A percentile compares a stretch with the other conserved stretches of the same genome.
phyloP scores from a whole-genome alignment of 2,329 filamentous ascomycete genomes.

The Talaromyces atroroseus region DNA sequence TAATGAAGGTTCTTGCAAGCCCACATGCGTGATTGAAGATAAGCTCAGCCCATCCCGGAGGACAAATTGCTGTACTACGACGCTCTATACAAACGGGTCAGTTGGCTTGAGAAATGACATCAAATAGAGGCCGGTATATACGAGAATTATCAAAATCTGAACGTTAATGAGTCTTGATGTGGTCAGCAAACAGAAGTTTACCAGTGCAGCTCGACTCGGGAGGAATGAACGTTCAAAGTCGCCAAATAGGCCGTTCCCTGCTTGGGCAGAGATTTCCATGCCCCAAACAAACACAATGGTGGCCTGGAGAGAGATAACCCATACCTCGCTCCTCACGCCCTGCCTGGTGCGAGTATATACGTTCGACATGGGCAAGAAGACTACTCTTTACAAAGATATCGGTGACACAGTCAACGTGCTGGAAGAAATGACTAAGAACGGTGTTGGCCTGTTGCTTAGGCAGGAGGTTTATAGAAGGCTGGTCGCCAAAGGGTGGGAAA shows the following conservation, averaged over 20 bases:
- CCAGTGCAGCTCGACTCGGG: slow-evolving; percentile 11
- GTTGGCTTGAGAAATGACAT: not conserved
- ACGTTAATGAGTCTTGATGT: slow-evolving; percentile 15
- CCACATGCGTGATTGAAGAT: slow-evolving; percentile 15
- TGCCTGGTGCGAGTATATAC: slow-evolving; percentile 10
- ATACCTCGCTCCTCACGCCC: slow-evolving; percentile 12
- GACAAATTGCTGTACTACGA: slow-evolving; percentile 14
- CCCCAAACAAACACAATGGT: slow-evolving; percentile 14
- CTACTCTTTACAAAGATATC: slow-evolving; percentile 15
- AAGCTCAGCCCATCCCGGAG: slow-evolving; percentile 11
- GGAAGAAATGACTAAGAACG: slow-evolving; percentile 13
- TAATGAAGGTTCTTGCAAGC: slow-evolving; percentile 10
- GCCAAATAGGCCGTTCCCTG: slow-evolving; percentile 4
- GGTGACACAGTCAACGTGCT: slow-evolving; percentile 13
- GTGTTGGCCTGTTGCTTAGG: slow-evolving; percentile 16
- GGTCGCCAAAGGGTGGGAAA: not conserved
- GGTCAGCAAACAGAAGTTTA: slow-evolving; percentile 10
- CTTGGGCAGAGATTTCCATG: slow-evolving; percentile 12
- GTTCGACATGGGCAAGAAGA: slow-evolving; percentile 12
- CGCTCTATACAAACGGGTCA: slow-evolving; percentile 4
- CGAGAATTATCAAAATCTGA: slow-evolving; percentile 12
- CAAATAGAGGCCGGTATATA: not conserved
- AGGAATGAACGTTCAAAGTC: slow-evolving; percentile 14
- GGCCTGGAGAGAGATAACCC: slow-evolving; percentile 15
- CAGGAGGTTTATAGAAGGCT: slow-evolving; percentile 6